Evolutionary conservation across 108 stramenopile species (phyloP), one percentile per base, ranked within the genome.

Genomic region (Conticribra guillardii): DNA sequence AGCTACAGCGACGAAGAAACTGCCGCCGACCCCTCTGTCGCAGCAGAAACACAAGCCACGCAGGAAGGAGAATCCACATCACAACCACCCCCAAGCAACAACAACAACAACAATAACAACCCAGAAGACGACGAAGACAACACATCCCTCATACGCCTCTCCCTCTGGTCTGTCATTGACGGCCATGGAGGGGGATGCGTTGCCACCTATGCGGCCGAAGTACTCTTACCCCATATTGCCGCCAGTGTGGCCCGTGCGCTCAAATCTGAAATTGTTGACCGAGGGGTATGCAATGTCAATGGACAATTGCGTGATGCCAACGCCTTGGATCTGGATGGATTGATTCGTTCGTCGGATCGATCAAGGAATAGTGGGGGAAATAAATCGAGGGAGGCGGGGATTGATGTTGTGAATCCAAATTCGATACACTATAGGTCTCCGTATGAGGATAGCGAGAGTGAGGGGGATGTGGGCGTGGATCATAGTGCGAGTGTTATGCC

Each of bases 171-270:
- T 24, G 92, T 93, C 60, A 87, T 93, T 50, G 92, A 93, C 73
- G 92, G 92, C n/a, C 92, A 93, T 32, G 92, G 92, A 0, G 92
- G 92, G 48, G 89, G 88, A 54, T 85, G 86, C 54, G 89, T 93
- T 2, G 92, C 92, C 44, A 86, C 87, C 59, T 89, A 89, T 60
- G 88, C 88, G 5, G 85, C 86, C 23, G 84, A 87, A 49, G 85
- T 90, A 2, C 64, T 93, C 3, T 59, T 90, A 24, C 92, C 92
- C 8, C 89, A 90, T 60, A 80, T 93, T 66, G 87, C 88, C 9
- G 89, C 88, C 0, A 67, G 67, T 24, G 79, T 93, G 28, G 79
- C 89, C 11, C 71, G 87, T 22, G 88, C 88, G 4, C 60, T 93
- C 54, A 80, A 83, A 17, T 89, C 86, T 46, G 84, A 85, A 48